phyloP scores from a whole-genome alignment of 202 grass and related monocot genomes.

The Elaeis oleifera region DNA sequence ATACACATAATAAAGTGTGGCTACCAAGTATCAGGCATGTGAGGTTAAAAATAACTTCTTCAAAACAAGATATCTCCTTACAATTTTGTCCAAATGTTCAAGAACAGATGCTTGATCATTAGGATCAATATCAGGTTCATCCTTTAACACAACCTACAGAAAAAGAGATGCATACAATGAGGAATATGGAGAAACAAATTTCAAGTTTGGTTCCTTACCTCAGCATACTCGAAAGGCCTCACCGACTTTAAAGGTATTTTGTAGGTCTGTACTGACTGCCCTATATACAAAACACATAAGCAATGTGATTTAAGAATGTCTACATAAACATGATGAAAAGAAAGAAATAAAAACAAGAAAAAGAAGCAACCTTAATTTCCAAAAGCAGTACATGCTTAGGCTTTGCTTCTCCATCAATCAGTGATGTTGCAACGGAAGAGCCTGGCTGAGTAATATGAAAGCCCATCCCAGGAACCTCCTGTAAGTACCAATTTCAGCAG shows the following conservation, averaged over 20 bases:
- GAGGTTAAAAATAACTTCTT: conserved; percentile 9
- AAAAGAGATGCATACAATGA: conserved; percentile 26
- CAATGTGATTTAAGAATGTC: conserved; percentile 27
- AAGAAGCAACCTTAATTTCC: conserved; percentile 72
- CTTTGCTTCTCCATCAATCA: conserved; percentile 96
- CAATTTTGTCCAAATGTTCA: conserved; percentile 90
- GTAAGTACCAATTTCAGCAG: conserved; percentile 13
- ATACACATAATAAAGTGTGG: neutral
- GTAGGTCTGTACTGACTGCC: conserved; percentile 86
- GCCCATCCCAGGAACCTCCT: conserved; percentile 92
- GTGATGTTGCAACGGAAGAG: conserved; percentile 81
- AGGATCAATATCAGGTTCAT: conserved; percentile 79
- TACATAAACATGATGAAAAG: conserved; percentile 10
- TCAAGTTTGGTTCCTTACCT: conserved; percentile 40
- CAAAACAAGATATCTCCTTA: conserved; percentile 28
- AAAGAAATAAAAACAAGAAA: conserved; percentile 9
- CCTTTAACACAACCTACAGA: conserved; percentile 85
- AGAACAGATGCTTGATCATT: conserved; percentile 90
- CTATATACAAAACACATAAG: conserved; percentile 39
- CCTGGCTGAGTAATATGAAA: conserved; percentile 97
- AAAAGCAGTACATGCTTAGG: conserved; percentile 89
- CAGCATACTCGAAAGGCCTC: conserved; percentile 92
- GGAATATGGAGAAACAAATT: conserved; percentile 10
- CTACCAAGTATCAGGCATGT: too few relatives aligned
- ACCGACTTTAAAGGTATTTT: conserved; percentile 82